A percentile compares a stretch with the other conserved stretches of the same genome.
Evolutionary conservation across 305 asterid species (phyloP).

Genomic region (Solanum hybrid): DNA sequence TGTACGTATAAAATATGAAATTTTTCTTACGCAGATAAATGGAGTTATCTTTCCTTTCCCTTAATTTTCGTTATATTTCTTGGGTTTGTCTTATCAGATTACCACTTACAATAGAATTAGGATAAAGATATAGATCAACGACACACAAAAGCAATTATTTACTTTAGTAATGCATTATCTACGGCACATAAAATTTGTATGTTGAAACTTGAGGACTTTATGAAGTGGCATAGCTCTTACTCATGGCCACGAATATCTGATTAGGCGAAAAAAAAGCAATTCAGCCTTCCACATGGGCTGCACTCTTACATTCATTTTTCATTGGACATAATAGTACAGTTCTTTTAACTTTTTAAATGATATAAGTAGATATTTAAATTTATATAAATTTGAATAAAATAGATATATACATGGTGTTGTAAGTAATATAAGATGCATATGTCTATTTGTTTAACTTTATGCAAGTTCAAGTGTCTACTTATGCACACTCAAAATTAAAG

Average conservation of each 20-base stretch:
- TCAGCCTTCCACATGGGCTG: not conserved
- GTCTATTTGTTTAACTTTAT: not conserved
- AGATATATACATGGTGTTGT: not conserved
- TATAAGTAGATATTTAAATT: no score
- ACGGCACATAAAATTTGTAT: not conserved
- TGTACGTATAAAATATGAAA: not conserved
- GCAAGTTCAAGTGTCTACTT: not conserved
- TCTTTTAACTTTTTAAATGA: not conserved
- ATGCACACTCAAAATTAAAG: not conserved
- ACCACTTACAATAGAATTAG: not conserved
- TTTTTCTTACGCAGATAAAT: not conserved
- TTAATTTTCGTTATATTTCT: not conserved
- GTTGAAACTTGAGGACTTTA: not conserved
- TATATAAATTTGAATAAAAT: no score
- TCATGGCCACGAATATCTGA: constrained; percentile 6
- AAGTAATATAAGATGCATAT: no score
- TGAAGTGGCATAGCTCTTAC: not conserved
- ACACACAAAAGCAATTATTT: not conserved
- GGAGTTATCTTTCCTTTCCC: not conserved
- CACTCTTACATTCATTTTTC: not conserved
- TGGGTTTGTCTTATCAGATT: not conserved
- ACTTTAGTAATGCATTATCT: not conserved
- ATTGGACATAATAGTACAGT: not conserved
- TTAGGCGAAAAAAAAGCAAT: not conserved
- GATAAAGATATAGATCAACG: not conserved